Percentiles rank a stretch among this genome's conserved stretches.
These are phyloP conservation scores for Penstemon newberryi DNA, from an alignment of 257 asterid genomes.

Conservation along the genomic window DNA sequence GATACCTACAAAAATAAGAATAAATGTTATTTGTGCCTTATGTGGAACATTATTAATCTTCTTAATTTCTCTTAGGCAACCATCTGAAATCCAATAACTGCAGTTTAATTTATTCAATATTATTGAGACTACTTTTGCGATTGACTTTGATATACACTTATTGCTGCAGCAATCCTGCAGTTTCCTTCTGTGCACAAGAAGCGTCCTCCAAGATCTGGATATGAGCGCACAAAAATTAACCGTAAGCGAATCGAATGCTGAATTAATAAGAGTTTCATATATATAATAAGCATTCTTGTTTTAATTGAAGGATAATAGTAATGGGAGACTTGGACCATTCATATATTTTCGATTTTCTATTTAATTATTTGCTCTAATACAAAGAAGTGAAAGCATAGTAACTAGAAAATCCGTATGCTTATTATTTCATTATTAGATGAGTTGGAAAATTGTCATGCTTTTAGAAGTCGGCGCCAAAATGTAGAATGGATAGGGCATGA, in stretches of 20 bases:
- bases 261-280: constrained; percentile 17
- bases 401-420: background rate
- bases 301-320: no score
- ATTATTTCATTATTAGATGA: background rate
- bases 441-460: background rate
- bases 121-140: constrained; percentile 23
- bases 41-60: constrained; percentile 8
- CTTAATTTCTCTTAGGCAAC: constrained; percentile 13
- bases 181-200: constrained; percentile 83
- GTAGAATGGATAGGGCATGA: background rate
- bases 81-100: constrained; percentile 16
- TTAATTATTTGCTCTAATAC: no score
- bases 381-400: no score
- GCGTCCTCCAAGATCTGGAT: constrained; percentile 76
- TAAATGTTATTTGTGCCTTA: constrained; percentile 9
- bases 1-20: background rate
- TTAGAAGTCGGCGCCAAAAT: background rate
- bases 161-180: constrained; percentile 90
- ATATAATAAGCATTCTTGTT: constrained; percentile 2
- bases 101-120: constrained; percentile 19
- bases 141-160: constrained; percentile 38
- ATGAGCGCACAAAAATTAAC: constrained; percentile 75
- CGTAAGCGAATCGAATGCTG: constrained; percentile 48
- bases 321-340: no score
- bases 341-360: no score